Evolutionary conservation across 2,329 filamentous ascomycete genomes (phyloP).

Genomic region (Aureobasidium uvarum): DNA sequence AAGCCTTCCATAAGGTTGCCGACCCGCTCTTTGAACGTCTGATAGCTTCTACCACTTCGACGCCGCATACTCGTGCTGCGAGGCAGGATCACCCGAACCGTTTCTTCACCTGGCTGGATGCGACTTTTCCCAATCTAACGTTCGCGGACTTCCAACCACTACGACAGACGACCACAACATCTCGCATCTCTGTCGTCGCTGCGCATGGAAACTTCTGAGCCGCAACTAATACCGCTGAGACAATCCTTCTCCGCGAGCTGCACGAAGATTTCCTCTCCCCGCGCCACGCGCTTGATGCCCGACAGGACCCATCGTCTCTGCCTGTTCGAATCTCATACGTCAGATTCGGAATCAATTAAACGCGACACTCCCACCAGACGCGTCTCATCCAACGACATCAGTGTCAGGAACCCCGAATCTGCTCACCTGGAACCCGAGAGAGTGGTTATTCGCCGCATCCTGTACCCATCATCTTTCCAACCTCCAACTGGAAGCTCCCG

Average conservation of each 20-base stretch:
- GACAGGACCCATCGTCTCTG: slow-evolving; percentile 9
- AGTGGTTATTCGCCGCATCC: not conserved
- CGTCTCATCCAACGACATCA: not conserved
- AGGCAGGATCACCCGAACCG: slow-evolving; percentile 27
- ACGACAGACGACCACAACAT: slow-evolving; percentile 7
- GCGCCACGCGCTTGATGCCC: slow-evolving; percentile 19
- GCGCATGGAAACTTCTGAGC: slow-evolving; percentile 26
- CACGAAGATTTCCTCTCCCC: slow-evolving; percentile 3
- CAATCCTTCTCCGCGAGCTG: not conserved
- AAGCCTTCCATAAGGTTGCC: slow-evolving; percentile 26
- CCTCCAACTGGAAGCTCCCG: not conserved
- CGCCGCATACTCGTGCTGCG: slow-evolving; percentile 7
- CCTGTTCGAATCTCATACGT: slow-evolving; percentile 22
- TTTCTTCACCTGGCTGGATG: slow-evolving; percentile 21
- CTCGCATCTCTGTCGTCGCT: slow-evolving; percentile 6
- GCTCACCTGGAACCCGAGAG: not conserved
- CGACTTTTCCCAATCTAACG: slow-evolving; percentile 24
- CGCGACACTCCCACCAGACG: slow-evolving; percentile 22
- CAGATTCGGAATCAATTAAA: slow-evolving; percentile 22
- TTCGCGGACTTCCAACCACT: slow-evolving; percentile 24
- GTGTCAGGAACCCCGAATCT: not conserved
- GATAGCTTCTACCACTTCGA: slow-evolving; percentile 25
- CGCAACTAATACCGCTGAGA: slow-evolving; percentile 11
- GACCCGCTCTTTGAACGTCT: slow-evolving; percentile 25
- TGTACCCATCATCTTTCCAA: not conserved